Evolutionary conservation across 495 filamentous ascomycete species (phyloP).

Genomic region (Stereocaulon alpinum): DNA sequence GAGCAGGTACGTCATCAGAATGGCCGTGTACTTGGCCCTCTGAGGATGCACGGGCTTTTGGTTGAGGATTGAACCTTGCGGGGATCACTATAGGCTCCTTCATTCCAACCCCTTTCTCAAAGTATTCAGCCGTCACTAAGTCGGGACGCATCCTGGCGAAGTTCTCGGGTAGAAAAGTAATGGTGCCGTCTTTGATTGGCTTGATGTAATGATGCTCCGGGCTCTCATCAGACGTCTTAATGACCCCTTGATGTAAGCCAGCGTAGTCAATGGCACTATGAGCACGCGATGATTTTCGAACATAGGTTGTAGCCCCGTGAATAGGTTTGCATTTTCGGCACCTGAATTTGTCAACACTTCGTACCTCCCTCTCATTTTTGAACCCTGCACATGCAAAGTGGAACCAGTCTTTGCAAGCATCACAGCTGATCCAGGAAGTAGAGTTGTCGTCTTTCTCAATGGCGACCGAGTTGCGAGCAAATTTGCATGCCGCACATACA

Average conservation of each 20-base stretch:
- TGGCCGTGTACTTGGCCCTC: constrained; percentile 10
- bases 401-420: constrained; percentile 67
- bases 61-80: constrained; percentile 51
- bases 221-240: constrained; percentile 59
- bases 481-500: constrained; percentile 41
- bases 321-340: constrained; percentile 49
- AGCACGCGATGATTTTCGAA: constrained; percentile 52
- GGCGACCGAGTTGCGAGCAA: constrained; percentile 37
- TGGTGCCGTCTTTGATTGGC: constrained; percentile 57
- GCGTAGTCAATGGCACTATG: constrained; percentile 68
- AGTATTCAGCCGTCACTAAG: constrained; percentile 53
- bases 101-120: constrained; percentile 58
- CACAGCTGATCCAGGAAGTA: constrained; percentile 63
- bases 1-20: background rate
- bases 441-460: constrained; percentile 38
- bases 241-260: constrained; percentile 60
- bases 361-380: constrained; percentile 56
- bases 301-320: constrained; percentile 56
- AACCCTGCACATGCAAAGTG: constrained; percentile 66
- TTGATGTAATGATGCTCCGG: constrained; percentile 64
- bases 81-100: constrained; percentile 63
- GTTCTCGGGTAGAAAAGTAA: constrained; percentile 50
- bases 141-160: constrained; percentile 62
- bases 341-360: constrained; percentile 63
- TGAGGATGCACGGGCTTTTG: constrained; percentile 19